These are phyloP conservation scores for Bacidia gigantensis DNA, from an alignment of 495 filamentous ascomycete species.

Conservation along the genomic window DNA sequence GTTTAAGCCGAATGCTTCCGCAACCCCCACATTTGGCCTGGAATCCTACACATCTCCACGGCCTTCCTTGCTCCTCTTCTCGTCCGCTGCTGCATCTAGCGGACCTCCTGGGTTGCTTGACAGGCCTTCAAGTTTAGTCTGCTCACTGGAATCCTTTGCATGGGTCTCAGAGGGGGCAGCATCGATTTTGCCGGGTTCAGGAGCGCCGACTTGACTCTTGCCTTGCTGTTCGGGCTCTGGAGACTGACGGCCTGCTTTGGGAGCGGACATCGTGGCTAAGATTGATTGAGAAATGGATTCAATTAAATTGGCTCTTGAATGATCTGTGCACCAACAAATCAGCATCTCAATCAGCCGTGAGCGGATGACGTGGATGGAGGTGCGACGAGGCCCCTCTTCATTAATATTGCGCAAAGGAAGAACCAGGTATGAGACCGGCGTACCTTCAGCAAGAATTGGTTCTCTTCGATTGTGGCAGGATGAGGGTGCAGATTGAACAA, in stretches of 20 bases:
- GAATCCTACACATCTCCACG: conserved; percentile 12
- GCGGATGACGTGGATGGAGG: no score
- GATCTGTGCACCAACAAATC: no score
- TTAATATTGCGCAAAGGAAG: no score
- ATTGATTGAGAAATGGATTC: no score
- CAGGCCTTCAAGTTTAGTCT: conserved; percentile 24
- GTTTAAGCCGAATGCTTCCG: no score
- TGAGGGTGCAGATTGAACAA: not conserved
- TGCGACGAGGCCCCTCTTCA: no score
- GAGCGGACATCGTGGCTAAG: conserved; percentile 37
- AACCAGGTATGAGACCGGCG: no score
- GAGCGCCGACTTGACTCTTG: conserved; percentile 47
- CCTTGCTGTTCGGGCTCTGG: conserved; percentile 58
- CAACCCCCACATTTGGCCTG: no score
- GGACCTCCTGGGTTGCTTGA: conserved; percentile 55
- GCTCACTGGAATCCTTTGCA: conserved; percentile 27
- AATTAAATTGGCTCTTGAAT: no score
- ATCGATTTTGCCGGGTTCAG: conserved; percentile 40
- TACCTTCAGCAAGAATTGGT: no score
- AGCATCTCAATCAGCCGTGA: no score
- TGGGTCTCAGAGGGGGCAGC: conserved; percentile 22
- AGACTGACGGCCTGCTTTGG: conserved; percentile 61
- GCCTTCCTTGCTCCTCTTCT: conserved; percentile 43
- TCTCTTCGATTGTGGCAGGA: not conserved
- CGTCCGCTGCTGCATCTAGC: conserved; percentile 53